These are phyloP conservation scores for Beauveria sp. DNA, from an alignment of 2,329 filamentous ascomycete genomes.

Conservation along the genomic window DNA sequence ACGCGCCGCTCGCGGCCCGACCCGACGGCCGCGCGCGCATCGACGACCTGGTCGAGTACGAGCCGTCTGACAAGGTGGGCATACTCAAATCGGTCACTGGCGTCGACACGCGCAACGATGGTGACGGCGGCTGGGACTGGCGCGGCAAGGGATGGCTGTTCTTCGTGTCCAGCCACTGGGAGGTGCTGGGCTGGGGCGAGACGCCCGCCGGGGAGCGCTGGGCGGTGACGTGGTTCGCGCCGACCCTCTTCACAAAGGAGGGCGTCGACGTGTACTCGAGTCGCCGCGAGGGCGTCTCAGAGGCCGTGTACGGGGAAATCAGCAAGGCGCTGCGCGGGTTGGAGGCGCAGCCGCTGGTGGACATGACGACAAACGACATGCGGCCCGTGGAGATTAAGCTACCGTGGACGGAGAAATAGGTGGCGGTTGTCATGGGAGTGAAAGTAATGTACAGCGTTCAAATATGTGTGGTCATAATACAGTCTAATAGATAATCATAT, in stretches of 20 bases:
- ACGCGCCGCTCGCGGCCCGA: conserved; percentile 44
- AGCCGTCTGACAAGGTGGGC: conserved; percentile 39
- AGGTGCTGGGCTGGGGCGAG: conserved; percentile 70
- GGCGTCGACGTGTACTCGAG: conserved; percentile 73
- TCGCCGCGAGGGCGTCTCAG: conserved; percentile 49
- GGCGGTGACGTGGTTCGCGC: conserved; percentile 78
- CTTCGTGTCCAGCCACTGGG: conserved; percentile 71
- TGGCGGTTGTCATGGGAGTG: neutral
- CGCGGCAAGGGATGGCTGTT: conserved; percentile 66
- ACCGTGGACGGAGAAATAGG: conserved; percentile 33
- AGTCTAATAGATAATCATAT: neutral
- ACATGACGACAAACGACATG: conserved; percentile 42
- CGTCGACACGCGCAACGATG: conserved; percentile 43
- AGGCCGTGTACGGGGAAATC: conserved; percentile 49
- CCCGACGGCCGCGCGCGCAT: conserved; percentile 39
- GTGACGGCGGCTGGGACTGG: conserved; percentile 58
- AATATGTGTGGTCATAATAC: neutral
- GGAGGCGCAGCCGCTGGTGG: conserved; percentile 48
- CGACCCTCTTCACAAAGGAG: conserved; percentile 75
- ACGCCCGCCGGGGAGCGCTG: conserved; percentile 46
- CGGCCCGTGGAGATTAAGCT: conserved; percentile 41
- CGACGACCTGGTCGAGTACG: conserved; percentile 68
- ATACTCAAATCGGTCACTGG: conserved; percentile 56
- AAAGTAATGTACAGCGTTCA: neutral
- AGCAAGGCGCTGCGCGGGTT: conserved; percentile 37